phyloP scores from a whole-genome alignment of 306 rosid species.

The Heteromeles arbutifolia region DNA sequence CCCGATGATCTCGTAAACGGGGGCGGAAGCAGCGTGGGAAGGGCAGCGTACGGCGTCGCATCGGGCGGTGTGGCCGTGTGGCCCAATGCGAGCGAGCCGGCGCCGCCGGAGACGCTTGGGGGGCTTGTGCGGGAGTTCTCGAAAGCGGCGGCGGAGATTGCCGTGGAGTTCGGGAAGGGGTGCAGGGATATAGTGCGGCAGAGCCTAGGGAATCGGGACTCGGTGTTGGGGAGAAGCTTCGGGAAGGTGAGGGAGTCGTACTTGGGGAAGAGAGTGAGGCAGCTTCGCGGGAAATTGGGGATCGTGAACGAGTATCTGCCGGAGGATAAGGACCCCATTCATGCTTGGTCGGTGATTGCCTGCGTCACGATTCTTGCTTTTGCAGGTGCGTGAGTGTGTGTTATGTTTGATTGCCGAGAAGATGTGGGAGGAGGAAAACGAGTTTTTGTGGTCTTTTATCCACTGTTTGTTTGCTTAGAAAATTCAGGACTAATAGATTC shows the following conservation, averaged over 20 bases:
- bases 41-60: neutral
- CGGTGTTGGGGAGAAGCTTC: conserved; percentile 39
- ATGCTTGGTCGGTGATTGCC: conserved; percentile 59
- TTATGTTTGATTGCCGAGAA: conserved; percentile 9
- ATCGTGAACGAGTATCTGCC: conserved; percentile 60
- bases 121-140: conserved; percentile 59
- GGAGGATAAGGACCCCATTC: conserved; percentile 86
- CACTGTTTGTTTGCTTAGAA: conserved; percentile 7
- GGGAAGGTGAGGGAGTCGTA: conserved; percentile 43
- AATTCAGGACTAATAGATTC: neutral
- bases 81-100: conserved; percentile 24
- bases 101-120: conserved; percentile 33
- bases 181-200: conserved; percentile 83
- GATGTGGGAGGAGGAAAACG: neutral
- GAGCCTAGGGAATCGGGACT: conserved; percentile 58
- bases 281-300: conserved; percentile 36
- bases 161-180: conserved; percentile 76
- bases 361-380: conserved; percentile 53
- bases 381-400: conserved; percentile 41
- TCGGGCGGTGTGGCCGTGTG: conserved; percentile 15
- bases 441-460: neutral
- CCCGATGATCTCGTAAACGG: neutral
- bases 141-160: conserved; percentile 69
- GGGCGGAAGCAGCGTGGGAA: neutral
- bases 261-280: conserved; percentile 33